A percentile compares a stretch with the other conserved stretches of the same genome.
Conservation (phyloP, 1,139 yeast species). For the Nakaseomyces kungkrabaensis region DNA sequence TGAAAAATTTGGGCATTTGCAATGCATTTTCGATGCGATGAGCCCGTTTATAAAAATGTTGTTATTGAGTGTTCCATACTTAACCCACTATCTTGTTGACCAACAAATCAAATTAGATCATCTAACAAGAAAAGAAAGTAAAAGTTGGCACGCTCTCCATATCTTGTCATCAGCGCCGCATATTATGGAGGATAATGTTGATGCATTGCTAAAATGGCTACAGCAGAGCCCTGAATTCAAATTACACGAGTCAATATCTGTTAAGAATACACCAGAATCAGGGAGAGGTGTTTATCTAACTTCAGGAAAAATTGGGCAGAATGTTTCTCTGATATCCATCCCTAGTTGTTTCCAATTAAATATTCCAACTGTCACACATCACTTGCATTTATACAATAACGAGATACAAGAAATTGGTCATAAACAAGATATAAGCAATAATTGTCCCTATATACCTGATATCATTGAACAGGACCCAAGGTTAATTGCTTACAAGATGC, state of each 20-base stretch:
- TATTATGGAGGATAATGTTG: slow-evolving; percentile 12
- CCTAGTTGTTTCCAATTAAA: slow-evolving; percentile 55
- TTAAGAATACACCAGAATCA: slow-evolving; percentile 32
- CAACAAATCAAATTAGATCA: too few relatives aligned
- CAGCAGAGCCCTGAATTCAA: slow-evolving; percentile 12
- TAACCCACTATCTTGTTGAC: too few relatives aligned
- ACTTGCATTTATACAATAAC: slow-evolving; percentile 22
- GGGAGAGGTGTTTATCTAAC: slow-evolving; percentile 59
- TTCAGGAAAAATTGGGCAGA: slow-evolving; percentile 27
- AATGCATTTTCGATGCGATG: background rate
- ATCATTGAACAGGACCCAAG: slow-evolving; percentile 22
- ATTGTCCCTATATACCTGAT: slow-evolving; percentile 18
- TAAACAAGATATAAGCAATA: background rate
- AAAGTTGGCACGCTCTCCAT: too few relatives aligned
- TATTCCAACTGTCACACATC: slow-evolving; percentile 42
- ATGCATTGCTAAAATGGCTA: slow-evolving; percentile 18
- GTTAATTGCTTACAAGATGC: slow-evolving; percentile 22
- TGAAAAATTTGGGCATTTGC: too few relatives aligned
- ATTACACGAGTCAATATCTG: slow-evolving; percentile 17
- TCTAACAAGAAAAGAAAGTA: too few relatives aligned
- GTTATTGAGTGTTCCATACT: too few relatives aligned
- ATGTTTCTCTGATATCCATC: slow-evolving; percentile 43
- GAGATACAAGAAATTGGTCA: background rate
- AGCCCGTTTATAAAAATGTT: slow-evolving; percentile 6
- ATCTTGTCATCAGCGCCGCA: background rate